phyloP scores from a whole-genome alignment of 257 asterid species.

The Fraxinus excelsior region DNA sequence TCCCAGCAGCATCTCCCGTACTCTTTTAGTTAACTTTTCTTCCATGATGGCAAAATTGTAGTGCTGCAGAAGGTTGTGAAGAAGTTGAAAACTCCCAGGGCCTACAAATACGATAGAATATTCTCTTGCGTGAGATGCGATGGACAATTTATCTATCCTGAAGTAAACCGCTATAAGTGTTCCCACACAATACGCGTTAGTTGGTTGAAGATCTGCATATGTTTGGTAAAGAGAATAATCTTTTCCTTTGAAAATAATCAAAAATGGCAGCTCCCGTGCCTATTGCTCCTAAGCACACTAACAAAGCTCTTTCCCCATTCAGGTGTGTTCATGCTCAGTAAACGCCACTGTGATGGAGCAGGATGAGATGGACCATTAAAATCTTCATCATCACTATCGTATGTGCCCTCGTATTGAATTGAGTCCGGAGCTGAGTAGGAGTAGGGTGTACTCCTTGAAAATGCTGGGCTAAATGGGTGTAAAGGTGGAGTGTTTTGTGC shows the following conservation, averaged over 20 bases:
- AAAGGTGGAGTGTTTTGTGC: conserved; percentile 61
- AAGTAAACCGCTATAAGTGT: conserved; percentile 61
- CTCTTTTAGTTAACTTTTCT: conserved; percentile 53
- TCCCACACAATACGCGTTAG: conserved; percentile 64
- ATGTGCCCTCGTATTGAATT: conserved; percentile 50
- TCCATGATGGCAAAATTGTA: conserved; percentile 68
- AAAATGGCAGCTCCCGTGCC: conserved; percentile 72
- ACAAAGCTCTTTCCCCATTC: conserved; percentile 59
- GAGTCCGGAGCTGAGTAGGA: conserved; percentile 65
- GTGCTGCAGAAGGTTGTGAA: conserved; percentile 57
- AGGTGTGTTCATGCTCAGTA: conserved; percentile 66
- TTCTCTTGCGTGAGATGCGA: conserved; percentile 48
- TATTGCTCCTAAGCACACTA: conserved; percentile 73
- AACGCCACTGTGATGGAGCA: conserved; percentile 67
- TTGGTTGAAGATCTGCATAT: too few relatives aligned
- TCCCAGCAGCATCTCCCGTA: conserved; percentile 49
- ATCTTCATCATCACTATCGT: conserved; percentile 56
- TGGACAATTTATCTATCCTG: conserved; percentile 45
- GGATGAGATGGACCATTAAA: conserved; percentile 23
- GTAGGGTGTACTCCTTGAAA: conserved; percentile 54
- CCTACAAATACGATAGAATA: conserved; percentile 50
- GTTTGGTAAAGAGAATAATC: too few relatives aligned
- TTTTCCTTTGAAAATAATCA: too few relatives aligned
- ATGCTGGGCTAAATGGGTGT: conserved; percentile 69
- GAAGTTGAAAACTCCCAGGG: conserved; percentile 64